Base-by-base conservation (phyloP, 2,329 filamentous ascomycete species). In the Dothistroma pini region DNA sequence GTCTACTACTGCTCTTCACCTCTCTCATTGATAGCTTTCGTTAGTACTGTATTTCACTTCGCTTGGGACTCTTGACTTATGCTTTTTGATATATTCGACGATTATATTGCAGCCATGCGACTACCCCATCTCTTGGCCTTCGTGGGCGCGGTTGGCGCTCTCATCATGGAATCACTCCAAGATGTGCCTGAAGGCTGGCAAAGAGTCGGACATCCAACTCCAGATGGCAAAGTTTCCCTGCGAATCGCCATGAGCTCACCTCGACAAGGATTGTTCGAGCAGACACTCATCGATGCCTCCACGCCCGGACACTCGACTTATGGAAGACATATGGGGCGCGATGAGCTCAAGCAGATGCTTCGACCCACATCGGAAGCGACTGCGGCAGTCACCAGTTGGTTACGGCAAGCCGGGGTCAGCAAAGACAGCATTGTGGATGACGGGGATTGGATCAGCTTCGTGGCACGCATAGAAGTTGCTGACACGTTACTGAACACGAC, bases 361-460 rank as follows among this genome's bases (percentile, higher is more conserved):
- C 81, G 81, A 19, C 84, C 86, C 0, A 74, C 78, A 2, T 70
- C 75, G 0, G 76, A 80, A 22, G 80, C 81, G 3, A 79, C 80
- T 14, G 70, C 77, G 31, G 76, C 77, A 2, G 79, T 89, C 19
- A 64, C 83, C 2, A 70, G 73, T 7, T 89, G 87, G 86, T 77
- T 89, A 14, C 68, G 75, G 32, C 69, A 76, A 25, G 79, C 83
- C 57, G 81, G 80, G 38, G 75, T 89, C 32, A 66, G 77, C 2
- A 74, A 76, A 3, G 78, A 86, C 5, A 54, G 55, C 14, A 61
- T 66, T 16, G 75, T 83, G 53, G 76, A 83, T 12, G 75, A 81
- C 63, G 79, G 81, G 61, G 81, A 87, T 71, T 89, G 86, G 86
- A 77, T 89, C 68, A 83, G 81, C 63, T 65, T 89, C 69, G 75